Evolutionary conservation across 2,329 filamentous ascomycete species (phyloP).

Genomic region (Dissoconium aciculare): DNA sequence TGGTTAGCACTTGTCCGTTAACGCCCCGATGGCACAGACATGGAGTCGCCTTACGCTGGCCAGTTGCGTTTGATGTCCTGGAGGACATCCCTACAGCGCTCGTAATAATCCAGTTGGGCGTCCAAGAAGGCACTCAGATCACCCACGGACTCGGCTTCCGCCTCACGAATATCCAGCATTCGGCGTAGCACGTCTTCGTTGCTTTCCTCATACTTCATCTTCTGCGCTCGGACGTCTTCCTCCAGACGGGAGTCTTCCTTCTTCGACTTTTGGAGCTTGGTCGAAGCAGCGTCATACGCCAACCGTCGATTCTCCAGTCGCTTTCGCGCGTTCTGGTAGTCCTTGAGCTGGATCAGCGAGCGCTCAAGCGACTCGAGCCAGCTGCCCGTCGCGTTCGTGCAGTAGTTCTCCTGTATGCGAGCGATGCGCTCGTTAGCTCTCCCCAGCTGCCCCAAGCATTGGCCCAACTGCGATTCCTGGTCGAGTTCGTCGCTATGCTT

Average conservation of each 20-base stretch:
- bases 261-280: slow-evolving; percentile 86
- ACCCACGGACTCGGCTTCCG: slow-evolving; percentile 66
- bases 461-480: slow-evolving; percentile 76
- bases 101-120: slow-evolving; percentile 78
- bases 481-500: slow-evolving; percentile 87
- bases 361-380: slow-evolving; percentile 90
- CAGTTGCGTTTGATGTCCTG: slow-evolving; percentile 53
- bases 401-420: slow-evolving; percentile 70
- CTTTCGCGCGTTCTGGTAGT: slow-evolving; percentile 83
- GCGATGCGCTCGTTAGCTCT: slow-evolving; percentile 78
- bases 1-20: slow-evolving; percentile 1
- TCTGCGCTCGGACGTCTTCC: slow-evolving; percentile 78
- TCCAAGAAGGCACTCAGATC: slow-evolving; percentile 75
- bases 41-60: slow-evolving; percentile 41
- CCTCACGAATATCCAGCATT: slow-evolving; percentile 94
- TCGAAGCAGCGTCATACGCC: slow-evolving; percentile 77
- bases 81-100: slow-evolving; percentile 76
- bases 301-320: slow-evolving; percentile 83
- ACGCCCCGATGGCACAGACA: not conserved
- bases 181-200: slow-evolving; percentile 80
- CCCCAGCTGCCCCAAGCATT: slow-evolving; percentile 64
- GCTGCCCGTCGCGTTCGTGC: slow-evolving; percentile 58
- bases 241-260: slow-evolving; percentile 87
- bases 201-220: slow-evolving; percentile 91
- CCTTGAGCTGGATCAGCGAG: slow-evolving; percentile 87